Conservation (phyloP, 768 basidiomycete species). For the Albatrellus ellisii region DNA sequence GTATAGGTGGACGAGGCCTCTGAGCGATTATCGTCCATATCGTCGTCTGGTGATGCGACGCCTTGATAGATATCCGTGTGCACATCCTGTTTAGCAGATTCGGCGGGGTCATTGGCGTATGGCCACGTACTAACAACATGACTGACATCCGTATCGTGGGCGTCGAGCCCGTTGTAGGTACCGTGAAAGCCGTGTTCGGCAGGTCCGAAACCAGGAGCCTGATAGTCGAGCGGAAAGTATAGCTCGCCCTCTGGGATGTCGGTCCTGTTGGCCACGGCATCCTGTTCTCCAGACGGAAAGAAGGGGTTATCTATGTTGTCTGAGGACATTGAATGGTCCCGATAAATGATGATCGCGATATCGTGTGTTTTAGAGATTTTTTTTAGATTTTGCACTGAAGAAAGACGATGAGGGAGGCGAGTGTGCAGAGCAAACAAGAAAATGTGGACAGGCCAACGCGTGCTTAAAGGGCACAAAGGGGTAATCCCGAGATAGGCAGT, state of each 20-base stretch:
- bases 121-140: no score
- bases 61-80: background rate
- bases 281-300: background rate
- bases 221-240: slow-evolving; percentile 1
- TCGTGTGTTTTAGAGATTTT: no score
- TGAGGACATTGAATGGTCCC: background rate
- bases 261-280: background rate
- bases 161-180: background rate
- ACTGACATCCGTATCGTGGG: background rate
- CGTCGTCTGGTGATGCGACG: background rate
- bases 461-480: background rate
- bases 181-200: background rate
- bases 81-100: background rate
- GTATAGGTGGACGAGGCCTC: slow-evolving; percentile 28
- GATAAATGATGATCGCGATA: background rate
- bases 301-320: background rate
- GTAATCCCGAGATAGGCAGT: background rate
- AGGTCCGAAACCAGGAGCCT: background rate
- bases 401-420: background rate
- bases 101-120: background rate
- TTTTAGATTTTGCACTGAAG: no score
- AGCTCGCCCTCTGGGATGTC: background rate
- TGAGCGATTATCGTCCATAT: slow-evolving; percentile 22
- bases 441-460: background rate
- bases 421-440: background rate